Percentiles rank a stretch among this genome's conserved stretches.
These are phyloP conservation scores for Physocladia obscura DNA, from an alignment of 192 early-diverging fungal species.

Conservation along the genomic window DNA sequence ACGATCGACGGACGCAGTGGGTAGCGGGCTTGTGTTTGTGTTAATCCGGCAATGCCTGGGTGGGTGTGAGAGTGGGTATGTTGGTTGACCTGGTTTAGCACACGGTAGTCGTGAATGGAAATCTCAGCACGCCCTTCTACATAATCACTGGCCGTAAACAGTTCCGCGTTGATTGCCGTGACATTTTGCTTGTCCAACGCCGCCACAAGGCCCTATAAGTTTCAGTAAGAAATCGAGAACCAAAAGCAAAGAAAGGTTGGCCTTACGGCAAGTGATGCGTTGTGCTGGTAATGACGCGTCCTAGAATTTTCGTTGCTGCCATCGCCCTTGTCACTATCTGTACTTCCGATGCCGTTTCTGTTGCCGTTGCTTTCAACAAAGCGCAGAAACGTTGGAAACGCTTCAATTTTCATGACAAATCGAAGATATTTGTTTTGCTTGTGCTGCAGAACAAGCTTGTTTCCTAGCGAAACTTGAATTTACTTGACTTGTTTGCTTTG, in stretches of 20 bases:
- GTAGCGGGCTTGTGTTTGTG: not conserved
- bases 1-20: not conserved
- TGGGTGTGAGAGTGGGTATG: not conserved
- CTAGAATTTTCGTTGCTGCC: no score
- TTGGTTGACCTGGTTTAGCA: not conserved
- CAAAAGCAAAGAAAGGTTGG: not conserved
- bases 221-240: not conserved
- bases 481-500: no score
- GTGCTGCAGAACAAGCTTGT: no score
- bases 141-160: slow-evolving; percentile 12
- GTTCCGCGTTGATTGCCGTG: not conserved
- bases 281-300: slow-evolving; percentile 22
- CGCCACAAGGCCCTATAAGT: not conserved
- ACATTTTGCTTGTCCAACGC: slow-evolving; percentile 6
- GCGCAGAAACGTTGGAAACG: slow-evolving; percentile 11
- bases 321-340: no score
- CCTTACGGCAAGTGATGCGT: slow-evolving; percentile 10
- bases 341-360: no score
- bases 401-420: slow-evolving; percentile 23
- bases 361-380: not conserved
- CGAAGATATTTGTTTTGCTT: no score
- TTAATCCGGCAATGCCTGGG: not conserved
- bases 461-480: no score
- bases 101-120: slow-evolving; percentile 1
- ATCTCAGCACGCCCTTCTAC: not conserved